Percentiles rank a stretch among this genome's conserved stretches.
Evolutionary conservation across 2,329 filamentous ascomycete species (phyloP).

Genomic region (Verticillium tricorpus): DNA sequence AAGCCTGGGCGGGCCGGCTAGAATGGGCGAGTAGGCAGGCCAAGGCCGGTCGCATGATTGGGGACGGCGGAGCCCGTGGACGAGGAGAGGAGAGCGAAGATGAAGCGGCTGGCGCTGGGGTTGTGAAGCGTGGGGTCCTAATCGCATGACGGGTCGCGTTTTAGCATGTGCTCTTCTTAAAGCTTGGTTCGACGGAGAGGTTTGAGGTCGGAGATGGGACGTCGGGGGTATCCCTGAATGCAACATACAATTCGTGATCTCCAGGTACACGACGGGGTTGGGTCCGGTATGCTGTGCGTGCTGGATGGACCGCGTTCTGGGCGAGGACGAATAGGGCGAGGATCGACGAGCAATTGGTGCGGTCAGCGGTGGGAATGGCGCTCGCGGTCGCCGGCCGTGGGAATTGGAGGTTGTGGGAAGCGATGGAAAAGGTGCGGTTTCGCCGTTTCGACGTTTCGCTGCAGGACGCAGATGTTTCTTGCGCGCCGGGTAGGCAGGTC

Average conservation of each 20-base stretch:
- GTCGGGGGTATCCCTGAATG: background rate
- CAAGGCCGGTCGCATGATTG: constrained; percentile 36
- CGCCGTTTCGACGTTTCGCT: background rate
- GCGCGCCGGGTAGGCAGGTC: background rate
- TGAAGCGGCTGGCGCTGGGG: background rate
- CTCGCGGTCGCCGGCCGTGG: background rate
- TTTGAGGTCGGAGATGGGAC: background rate
- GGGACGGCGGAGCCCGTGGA: constrained; percentile 8
- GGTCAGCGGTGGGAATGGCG: background rate
- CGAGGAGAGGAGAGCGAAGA: background rate
- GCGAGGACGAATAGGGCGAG: background rate
- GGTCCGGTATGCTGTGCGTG: background rate
- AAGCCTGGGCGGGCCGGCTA: constrained; percentile 9
- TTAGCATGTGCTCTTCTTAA: constrained; percentile 10
- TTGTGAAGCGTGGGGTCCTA: background rate
- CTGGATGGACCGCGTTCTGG: background rate
- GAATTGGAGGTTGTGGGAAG: background rate
- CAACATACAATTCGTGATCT: background rate
- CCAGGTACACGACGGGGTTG: background rate
- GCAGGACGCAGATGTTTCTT: background rate
- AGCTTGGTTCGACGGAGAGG: background rate
- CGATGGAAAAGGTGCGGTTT: background rate
- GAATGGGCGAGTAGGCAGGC: constrained; percentile 15
- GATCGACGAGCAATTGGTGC: background rate
- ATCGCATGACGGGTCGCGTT: constrained; percentile 6